Percentiles rank a stretch among this genome's conserved stretches.
phyloP scores from a whole-genome alignment of 2,329 filamentous ascomycete species.

The Botrytis medusae region DNA sequence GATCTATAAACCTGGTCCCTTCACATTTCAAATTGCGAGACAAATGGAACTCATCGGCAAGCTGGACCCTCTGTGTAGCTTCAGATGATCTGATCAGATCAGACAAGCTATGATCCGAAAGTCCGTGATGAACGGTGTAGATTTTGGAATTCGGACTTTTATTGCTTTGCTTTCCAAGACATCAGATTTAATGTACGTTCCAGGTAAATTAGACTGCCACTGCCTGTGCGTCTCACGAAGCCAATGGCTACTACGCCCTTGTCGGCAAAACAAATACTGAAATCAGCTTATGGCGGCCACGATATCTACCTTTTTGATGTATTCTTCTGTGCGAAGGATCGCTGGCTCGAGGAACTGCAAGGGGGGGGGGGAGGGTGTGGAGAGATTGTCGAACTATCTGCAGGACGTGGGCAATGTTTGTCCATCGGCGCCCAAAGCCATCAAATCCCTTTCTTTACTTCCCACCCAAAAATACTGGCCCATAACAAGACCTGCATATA shows the following conservation, averaged over 20 bases:
- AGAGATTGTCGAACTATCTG: background rate
- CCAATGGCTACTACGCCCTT: background rate
- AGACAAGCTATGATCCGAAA: background rate
- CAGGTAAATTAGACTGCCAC: background rate
- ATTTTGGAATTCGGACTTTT: background rate
- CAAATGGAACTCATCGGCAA: background rate
- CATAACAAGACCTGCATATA: background rate
- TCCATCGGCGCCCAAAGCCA: background rate
- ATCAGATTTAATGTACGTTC: background rate
- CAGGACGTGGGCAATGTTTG: background rate
- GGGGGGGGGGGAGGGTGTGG: background rate
- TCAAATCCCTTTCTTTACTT: background rate
- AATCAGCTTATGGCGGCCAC: background rate
- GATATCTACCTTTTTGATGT: background rate
- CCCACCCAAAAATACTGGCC: background rate
- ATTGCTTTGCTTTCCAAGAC: background rate
- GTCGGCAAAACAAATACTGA: too few relatives aligned
- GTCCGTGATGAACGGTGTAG: background rate
- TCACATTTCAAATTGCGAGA: background rate
- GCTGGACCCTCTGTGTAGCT: background rate
- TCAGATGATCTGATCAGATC: conserved; percentile 1
- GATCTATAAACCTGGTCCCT: conserved; percentile 10
- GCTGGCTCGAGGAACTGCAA: background rate
- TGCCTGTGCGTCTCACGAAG: background rate
- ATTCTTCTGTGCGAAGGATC: background rate